phyloP scores from a whole-genome alignment of 2,329 filamentous ascomycete genomes.

The Diaporthe sp. region DNA sequence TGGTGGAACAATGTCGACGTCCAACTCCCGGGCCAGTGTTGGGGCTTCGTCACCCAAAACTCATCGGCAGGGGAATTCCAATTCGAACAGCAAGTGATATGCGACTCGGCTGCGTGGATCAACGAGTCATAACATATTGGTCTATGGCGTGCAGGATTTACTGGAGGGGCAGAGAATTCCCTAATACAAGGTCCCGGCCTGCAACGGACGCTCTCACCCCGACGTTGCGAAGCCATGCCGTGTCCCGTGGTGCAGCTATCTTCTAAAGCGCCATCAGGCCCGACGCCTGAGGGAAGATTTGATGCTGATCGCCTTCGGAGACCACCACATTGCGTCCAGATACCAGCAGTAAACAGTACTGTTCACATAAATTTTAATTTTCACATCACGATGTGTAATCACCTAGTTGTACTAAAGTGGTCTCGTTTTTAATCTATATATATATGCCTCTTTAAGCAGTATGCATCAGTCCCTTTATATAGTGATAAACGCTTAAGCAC shows the following conservation, averaged over 20 bases:
- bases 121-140: background rate
- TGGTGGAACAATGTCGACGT: constrained; percentile 6
- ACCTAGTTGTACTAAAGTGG: background rate
- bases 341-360: background rate
- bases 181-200: background rate
- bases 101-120: background rate
- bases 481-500: too few species aligned
- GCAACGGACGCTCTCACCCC: background rate
- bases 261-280: too few species aligned
- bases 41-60: background rate
- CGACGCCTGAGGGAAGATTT: background rate
- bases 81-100: background rate
- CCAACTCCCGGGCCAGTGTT: background rate
- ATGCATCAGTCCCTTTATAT: too few species aligned
- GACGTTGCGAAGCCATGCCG: background rate
- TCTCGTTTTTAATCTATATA: too few species aligned
- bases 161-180: too few species aligned
- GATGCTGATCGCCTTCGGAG: background rate
- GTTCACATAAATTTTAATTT: background rate
- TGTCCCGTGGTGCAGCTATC: background rate
- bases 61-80: constrained; percentile 8
- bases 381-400: background rate
- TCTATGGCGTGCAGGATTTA: background rate
- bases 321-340: background rate
- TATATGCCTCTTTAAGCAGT: too few species aligned